Base-by-base conservation (phyloP, 352 stramenopile genomes). In the Globisporangium irregulare region DNA sequence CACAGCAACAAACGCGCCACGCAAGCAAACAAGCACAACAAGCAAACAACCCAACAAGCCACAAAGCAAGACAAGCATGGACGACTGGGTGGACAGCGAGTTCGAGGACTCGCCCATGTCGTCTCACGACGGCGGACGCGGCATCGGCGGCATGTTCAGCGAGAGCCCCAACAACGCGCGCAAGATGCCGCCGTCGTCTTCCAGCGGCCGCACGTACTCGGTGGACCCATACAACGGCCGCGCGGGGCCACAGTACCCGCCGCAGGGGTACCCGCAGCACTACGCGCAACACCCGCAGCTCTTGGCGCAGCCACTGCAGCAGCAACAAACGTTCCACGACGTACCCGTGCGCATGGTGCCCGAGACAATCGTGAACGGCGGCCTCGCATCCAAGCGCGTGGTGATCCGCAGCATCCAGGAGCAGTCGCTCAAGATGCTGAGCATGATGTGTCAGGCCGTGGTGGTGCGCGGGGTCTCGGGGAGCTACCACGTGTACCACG, bases 401-500 rank as follows among this genome's bases (percentile, higher is more conserved):
- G 73, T 95, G 60, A 79, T 94, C 48, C 84, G 78, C 12, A 75
- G 76, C 64, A 91, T 95, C 68, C 82, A 92, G 58, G 79, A 93
- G 65, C 83, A 92, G 70, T 90, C 84, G 43, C 82, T 95, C 76
- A 89, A 86, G 71, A 84, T 91, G 73, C 67, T 95, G 32, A 67
- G 72, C 18, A 91, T 95, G 74, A 67, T 62, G 25, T 90, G 81
- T 46, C 79, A 91, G 60, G 87, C 87, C 22, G 86, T 95, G 43
- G 70, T 91, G 41, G 87, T 95, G 61, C 84, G 87, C 61, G 84
- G 84, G 18, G 80, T 84, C 3, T 91, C 87, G 7, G 84, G 84
- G 43, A 90, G 74, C 67, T 95, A 95, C 76, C 91, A 90, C 67
- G 86, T 91, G 4, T 95, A 95, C 70, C 87, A 95, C 69, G 38